Evolutionary conservation across 495 filamentous ascomycete genomes (phyloP), one percentile per base, ranked within the genome.

Genomic region (Talaromyces trachyspermus): DNA sequence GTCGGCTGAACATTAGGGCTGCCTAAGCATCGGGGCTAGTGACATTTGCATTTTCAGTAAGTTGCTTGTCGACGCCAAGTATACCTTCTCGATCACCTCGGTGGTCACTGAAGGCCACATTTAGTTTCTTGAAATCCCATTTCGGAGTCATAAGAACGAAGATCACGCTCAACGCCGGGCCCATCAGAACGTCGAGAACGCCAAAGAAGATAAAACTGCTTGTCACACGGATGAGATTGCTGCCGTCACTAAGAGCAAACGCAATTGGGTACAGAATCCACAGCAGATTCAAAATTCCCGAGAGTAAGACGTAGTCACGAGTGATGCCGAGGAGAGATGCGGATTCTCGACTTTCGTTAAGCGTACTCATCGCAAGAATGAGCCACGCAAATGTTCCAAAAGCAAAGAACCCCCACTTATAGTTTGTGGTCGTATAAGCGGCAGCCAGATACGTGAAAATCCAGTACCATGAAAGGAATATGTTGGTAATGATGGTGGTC

Each of bases 161-260:
- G 3, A 69, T 68, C 44, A 81, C 75, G 15, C 76, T 70, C 41
- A 84, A 75, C 0, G 79, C 56, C 1, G 78, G 81, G 46, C 82
- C 77, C 5, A 79, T 60, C 11, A 84, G 46, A 5, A 86, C 52
- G 52, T 88, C 81, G 11, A 88, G 60, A 15, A 83, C 65, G 24
- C 81, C 81, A 52, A 86, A 88, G 62, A 88, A 88, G 47, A 85
- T 61, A n/a, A 74, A 70, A 51, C 80, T 79, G 2, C 71, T 75
- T 48, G 83, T 81, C 0, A 80, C 74, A 2, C 75, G 56, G 47
- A 86, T 82, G 46, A 74, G 60, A 56, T 87, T 86, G 3, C 81
- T 80, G 24, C 83, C 84, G 50, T 88, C 84, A 30, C 63, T 69
- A 8, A 87, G 51, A 46, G 81, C 85, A 74, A 77, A 88, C 9